phyloP scores from a whole-genome alignment of 2,329 filamentous ascomycete species.

The Rachicladosporium sp. region DNA sequence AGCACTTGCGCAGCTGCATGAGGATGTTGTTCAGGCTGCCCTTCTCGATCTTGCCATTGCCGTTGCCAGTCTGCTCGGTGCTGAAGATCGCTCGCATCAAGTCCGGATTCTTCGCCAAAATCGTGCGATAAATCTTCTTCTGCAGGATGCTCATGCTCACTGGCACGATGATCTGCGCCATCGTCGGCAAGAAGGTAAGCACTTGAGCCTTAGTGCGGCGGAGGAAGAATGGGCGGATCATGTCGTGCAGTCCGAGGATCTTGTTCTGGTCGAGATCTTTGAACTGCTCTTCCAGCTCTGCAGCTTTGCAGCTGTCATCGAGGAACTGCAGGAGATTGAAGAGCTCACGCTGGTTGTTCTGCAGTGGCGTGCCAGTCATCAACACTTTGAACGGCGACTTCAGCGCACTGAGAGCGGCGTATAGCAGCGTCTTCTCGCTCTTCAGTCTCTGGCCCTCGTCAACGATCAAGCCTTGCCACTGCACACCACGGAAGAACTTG shows the following conservation, averaged over 20 bases:
- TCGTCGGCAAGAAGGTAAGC: conserved; percentile 78
- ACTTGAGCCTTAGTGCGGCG: conserved; percentile 82
- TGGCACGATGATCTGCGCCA: conserved; percentile 89
- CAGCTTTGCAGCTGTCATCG: conserved; percentile 59
- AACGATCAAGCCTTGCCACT: conserved; percentile 80
- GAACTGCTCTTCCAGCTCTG: conserved; percentile 62
- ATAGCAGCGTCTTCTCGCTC: conserved; percentile 77
- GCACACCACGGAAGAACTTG: conserved; percentile 54
- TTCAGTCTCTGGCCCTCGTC: conserved; percentile 95
- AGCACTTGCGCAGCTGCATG: conserved; percentile 85
- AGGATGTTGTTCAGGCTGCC: conserved; percentile 85
- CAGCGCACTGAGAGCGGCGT: conserved; percentile 59
- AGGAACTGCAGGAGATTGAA: conserved; percentile 97
- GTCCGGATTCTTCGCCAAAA: conserved; percentile 79
- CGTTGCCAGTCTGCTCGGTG: conserved; percentile 31
- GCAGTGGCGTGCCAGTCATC: conserved; percentile 77
- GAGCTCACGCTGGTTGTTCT: conserved; percentile 88
- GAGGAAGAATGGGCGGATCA: conserved; percentile 62
- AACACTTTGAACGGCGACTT: conserved; percentile 73
- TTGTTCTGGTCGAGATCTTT: conserved; percentile 71
- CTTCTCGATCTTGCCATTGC: conserved; percentile 53
- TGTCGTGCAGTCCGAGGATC: conserved; percentile 64
- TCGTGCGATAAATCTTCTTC: conserved; percentile 87
- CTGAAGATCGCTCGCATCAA: conserved; percentile 80
- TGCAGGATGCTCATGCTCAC: conserved; percentile 92